Conservation (phyloP, 768 basidiomycete genomes). For the Pleurotus sapidus region DNA sequence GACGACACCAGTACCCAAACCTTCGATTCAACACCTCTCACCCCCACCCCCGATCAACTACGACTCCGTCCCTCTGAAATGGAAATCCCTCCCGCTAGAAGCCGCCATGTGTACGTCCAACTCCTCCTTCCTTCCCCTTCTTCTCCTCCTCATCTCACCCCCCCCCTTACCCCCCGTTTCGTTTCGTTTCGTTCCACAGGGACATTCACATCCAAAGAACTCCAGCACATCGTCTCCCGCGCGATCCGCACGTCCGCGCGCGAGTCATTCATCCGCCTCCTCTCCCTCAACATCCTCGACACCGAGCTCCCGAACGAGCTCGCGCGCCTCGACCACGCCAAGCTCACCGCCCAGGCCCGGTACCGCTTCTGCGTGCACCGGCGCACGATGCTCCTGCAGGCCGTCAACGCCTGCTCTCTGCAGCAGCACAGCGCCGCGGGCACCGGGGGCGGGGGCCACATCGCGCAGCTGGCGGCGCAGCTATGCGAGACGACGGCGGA, state of each 20-base stretch:
- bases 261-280: constrained; percentile 69
- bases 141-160: background rate
- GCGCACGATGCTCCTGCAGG: constrained; percentile 69
- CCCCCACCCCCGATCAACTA: constrained; percentile 55
- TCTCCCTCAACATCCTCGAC: constrained; percentile 62
- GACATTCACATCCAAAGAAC: constrained; percentile 58
- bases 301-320: constrained; percentile 55
- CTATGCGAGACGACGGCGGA: constrained; percentile 56
- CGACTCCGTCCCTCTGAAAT: constrained; percentile 52
- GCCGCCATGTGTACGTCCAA: constrained; percentile 53
- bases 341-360: constrained; percentile 54
- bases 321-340: constrained; percentile 51
- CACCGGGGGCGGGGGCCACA: constrained; percentile 30
- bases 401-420: constrained; percentile 51
- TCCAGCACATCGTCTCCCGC: constrained; percentile 69
- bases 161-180: too few relatives aligned
- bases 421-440: too few relatives aligned
- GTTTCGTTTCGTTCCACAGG: constrained; percentile 25
- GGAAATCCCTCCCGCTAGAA: constrained; percentile 69
- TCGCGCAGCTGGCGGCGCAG: constrained; percentile 48
- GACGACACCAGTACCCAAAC: constrained; percentile 10
- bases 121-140: too few relatives aligned
- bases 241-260: constrained; percentile 68
- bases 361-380: constrained; percentile 68
- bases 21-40: constrained; percentile 30